A percentile compares a stretch with the other conserved stretches of the same genome.
Conservation (phyloP, 352 stramenopile genomes). For the Phytophthora fragariae region DNA sequence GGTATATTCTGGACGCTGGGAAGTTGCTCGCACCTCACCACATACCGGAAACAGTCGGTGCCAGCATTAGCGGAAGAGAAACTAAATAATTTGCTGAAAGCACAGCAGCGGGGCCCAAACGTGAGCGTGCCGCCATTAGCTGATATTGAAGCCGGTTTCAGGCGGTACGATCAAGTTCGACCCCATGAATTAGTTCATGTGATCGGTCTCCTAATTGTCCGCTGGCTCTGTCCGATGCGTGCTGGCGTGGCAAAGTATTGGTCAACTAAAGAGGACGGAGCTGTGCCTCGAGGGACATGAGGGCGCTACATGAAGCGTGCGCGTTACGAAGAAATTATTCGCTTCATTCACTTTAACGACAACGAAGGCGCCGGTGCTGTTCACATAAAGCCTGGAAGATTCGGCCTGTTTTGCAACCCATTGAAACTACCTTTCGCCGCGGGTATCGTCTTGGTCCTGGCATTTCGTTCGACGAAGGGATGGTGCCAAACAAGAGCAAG, state of each 20-base stretch:
- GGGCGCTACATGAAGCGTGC: constrained; percentile 19
- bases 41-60: not conserved
- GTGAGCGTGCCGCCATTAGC: not conserved
- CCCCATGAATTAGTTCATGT: not conserved
- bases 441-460: constrained; percentile 9
- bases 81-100: not conserved
- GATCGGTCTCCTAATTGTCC: not conserved
- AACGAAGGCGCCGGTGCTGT: no score
- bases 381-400: constrained; percentile 22
- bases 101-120: not conserved
- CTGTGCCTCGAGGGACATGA: constrained; percentile 7
- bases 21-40: no score
- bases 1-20: no score
- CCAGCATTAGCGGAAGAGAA: not conserved
- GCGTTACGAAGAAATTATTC: constrained; percentile 6
- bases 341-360: no score
- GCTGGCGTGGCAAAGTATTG: not conserved
- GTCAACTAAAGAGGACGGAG: not conserved
- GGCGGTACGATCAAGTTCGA: not conserved
- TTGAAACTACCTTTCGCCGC: constrained; percentile 22
- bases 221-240: not conserved
- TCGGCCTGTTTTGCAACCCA: not conserved
- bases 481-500: constrained; percentile 17
- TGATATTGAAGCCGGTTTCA: not conserved
- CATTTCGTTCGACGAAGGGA: constrained; percentile 23